Evolutionary conservation across 139 green algal genomes (phyloP), one percentile per base, ranked within the genome.

Genomic region (Desmodesmus armatus): DNA sequence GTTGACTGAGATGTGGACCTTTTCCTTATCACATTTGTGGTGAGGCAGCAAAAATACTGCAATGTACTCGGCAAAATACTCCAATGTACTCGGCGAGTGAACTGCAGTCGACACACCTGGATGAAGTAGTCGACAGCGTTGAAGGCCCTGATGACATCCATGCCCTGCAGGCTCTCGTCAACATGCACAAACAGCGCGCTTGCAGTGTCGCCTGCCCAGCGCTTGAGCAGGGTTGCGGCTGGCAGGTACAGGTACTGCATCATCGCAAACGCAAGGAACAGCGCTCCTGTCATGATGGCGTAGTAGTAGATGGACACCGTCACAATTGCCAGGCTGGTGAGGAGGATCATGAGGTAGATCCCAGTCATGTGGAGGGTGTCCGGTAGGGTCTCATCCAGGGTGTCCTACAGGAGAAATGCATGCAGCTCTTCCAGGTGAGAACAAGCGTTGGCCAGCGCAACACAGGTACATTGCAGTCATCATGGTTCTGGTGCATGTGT

Each of bases 121-220:
- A 93, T 87, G 84, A 95, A 95, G 86, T 94, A 92, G 41, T 87
- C 84, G 55, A 92, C 90, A 43, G 91, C 90, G 41, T 86, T 82
- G 72, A 91, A 95, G 5, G 92, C 92, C 63, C 91, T 88, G 77
- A 95, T 93, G 35, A 95, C 88, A 72, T 91, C 87, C 90, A 95
- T 91, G 74, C 92, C 92, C 27, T 95, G 89, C 71, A 95, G 86
- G 15, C 80, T 86, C 88, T 95, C 92, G 65, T 92, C 90, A 29
- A 93, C 88, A 77, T 93, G 90, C 71, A 92, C 91, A 60, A 92
- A 92, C 27, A 90, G 63, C 49, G 83, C 79, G 47, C 79, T 85
- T 33, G 89, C 89, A 3, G 89, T 94, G 35, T 92, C 87, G 74
- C 90, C 90, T 29, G 88, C 85, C 87, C 91, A 92, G 71, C 89